phyloP scores from a whole-genome alignment of 257 asterid species.

The Rehmannia glutinosa region DNA sequence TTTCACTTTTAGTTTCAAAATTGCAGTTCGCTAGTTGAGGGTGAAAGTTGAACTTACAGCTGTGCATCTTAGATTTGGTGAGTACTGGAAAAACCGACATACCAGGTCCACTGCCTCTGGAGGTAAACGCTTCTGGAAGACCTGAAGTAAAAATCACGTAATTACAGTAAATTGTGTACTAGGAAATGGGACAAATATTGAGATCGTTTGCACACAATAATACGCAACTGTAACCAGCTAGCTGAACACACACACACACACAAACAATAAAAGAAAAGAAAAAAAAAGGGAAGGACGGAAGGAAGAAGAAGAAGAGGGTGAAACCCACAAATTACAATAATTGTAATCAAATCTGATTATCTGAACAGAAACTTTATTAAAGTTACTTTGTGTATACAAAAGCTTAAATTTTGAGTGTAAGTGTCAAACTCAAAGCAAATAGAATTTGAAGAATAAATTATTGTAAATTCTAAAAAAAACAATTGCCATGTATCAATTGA shows the following conservation, averaged over 20 bases:
- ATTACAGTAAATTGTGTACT: conserved; percentile 5
- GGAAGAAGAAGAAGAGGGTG: no score
- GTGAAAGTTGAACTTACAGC: conserved; percentile 64
- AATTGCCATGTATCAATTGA: background rate
- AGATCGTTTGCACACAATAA: conserved; percentile 8
- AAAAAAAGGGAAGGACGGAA: no score
- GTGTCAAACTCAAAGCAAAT: no score
- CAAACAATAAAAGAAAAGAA: background rate
- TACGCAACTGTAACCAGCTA: conserved; percentile 13
- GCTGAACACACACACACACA: background rate
- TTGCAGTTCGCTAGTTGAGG: conserved; percentile 18
- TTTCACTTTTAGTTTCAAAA: background rate
- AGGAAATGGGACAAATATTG: conserved; percentile 2
- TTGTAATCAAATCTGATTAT: no score
- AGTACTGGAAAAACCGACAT: conserved; percentile 92
- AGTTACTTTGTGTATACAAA: no score
- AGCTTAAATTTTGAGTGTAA: no score
- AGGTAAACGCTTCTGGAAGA: conserved; percentile 94
- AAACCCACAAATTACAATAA: background rate
- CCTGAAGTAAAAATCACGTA: conserved; percentile 41
- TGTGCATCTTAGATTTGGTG: conserved; percentile 95
- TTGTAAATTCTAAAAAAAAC: no score
- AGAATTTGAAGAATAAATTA: no score
- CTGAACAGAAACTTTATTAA: no score
- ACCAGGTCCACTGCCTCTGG: conserved; percentile 97